phyloP scores from a whole-genome alignment of 2,329 filamentous ascomycete species.

The Ceratocystis lukuohia region DNA sequence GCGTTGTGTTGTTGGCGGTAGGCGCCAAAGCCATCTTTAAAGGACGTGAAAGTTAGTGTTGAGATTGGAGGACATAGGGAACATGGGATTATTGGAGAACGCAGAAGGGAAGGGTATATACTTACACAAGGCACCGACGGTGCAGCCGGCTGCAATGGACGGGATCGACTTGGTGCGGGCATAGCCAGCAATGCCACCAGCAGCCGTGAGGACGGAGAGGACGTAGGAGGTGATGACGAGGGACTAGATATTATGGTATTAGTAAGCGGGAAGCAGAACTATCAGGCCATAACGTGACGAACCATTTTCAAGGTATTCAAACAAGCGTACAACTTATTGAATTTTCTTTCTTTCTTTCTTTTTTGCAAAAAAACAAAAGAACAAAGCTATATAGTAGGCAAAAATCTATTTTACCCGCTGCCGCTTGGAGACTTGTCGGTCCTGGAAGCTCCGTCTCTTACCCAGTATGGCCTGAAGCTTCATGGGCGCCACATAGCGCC shows the following conservation, averaged over 20 bases:
- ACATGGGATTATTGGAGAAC: not conserved
- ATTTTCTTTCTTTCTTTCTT: no score
- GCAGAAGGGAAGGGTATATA: conserved; percentile 21
- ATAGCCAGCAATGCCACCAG: conserved; percentile 80
- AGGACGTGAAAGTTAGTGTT: conserved; percentile 4
- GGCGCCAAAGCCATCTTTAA: conserved; percentile 59
- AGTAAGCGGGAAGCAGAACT: not conserved
- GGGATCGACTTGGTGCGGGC: conserved; percentile 72
- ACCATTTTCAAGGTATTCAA: conserved; percentile 7
- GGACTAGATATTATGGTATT: conserved; percentile 18
- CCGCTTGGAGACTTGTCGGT: not conserved
- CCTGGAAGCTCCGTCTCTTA: not conserved
- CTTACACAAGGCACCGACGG: conserved; percentile 57
- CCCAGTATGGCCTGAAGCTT: not conserved
- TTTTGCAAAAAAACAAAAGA: not conserved
- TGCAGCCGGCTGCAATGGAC: conserved; percentile 70
- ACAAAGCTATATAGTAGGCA: not conserved
- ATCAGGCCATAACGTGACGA: not conserved
- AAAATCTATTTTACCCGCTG: not conserved
- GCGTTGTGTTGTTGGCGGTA: conserved; percentile 63
- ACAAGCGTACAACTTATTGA: not conserved
- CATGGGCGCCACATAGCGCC: conserved; percentile 6
- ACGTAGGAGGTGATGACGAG: conserved; percentile 51
- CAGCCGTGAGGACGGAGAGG: conserved; percentile 69
- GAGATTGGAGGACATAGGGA: not conserved